These are phyloP conservation scores for Colletotrichum incanum DNA, from an alignment of 2,329 filamentous ascomycete species.

Conservation along the genomic window DNA sequence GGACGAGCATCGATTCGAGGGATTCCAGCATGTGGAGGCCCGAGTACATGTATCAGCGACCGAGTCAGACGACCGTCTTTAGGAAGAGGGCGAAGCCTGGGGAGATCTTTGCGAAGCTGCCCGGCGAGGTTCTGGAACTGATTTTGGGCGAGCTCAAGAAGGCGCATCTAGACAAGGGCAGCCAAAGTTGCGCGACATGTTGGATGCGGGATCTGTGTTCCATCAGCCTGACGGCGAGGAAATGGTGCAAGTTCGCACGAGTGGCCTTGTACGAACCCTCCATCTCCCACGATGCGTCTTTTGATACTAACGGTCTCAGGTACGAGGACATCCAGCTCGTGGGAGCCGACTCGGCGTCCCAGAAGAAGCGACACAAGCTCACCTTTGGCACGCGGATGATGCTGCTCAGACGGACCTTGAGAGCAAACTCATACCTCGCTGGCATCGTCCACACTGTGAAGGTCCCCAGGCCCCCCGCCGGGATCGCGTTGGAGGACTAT, in stretches of 20 bases:
- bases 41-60: conserved; percentile 47
- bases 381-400: conserved; percentile 67
- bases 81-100: conserved; percentile 57
- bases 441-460: conserved; percentile 71
- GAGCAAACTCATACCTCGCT: conserved; percentile 68
- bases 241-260: conserved; percentile 67
- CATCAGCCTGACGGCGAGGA: conserved; percentile 65
- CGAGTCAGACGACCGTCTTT: conserved; percentile 47
- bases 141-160: conserved; percentile 69
- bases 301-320: conserved; percentile 49
- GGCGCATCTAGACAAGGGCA: conserved; percentile 64
- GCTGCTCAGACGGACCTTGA: conserved; percentile 71
- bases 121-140: conserved; percentile 71
- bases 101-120: conserved; percentile 69
- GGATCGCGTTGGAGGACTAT: conserved; percentile 64
- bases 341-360: conserved; percentile 68
- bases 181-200: conserved; percentile 73
- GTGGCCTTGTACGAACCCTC: conserved; percentile 62
- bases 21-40: conserved; percentile 50
- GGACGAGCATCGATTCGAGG: conserved; percentile 59
- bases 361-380: conserved; percentile 72
- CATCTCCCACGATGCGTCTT: not conserved
- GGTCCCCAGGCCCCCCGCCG: conserved; percentile 64
- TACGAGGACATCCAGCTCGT: conserved; percentile 73
- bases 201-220: conserved; percentile 75